These are phyloP conservation scores for Phytophthora ohioensis DNA, from an alignment of 352 stramenopile genomes.

Conservation along the genomic window DNA sequence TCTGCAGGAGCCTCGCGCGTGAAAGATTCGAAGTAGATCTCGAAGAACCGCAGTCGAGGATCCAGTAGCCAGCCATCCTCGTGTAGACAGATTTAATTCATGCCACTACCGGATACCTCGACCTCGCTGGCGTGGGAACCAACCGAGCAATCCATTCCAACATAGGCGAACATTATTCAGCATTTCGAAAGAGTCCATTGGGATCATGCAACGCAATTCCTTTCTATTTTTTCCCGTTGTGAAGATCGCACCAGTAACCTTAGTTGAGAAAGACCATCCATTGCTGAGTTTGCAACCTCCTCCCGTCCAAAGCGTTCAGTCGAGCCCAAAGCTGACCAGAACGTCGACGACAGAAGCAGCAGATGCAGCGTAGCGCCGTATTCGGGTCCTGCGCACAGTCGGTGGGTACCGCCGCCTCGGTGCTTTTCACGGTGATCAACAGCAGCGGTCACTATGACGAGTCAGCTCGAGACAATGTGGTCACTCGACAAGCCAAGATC, in stretches of 20 bases:
- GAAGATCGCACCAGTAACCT: conserved; percentile 20
- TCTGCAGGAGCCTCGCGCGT: too few relatives aligned
- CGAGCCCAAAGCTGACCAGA: conserved; percentile 7
- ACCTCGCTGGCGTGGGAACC: too few relatives aligned
- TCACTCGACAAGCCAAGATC: conserved; percentile 66
- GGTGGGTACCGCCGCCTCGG: conserved; percentile 55
- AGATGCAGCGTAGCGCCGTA: conserved; percentile 45
- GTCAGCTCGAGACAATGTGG: conserved; percentile 34
- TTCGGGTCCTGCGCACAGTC: conserved; percentile 68
- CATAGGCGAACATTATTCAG: too few relatives aligned
- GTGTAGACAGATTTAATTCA: too few relatives aligned
- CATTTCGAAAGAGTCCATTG: not conserved
- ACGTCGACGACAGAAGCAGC: conserved; percentile 17
- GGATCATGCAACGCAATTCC: conserved; percentile 14
- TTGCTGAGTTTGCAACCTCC: conserved; percentile 9
- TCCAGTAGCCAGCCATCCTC: too few relatives aligned
- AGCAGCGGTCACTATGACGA: conserved; percentile 43
- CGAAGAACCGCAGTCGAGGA: too few relatives aligned
- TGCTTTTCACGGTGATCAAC: conserved; percentile 62
- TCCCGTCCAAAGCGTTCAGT: conserved; percentile 12
- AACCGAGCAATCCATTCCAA: too few relatives aligned
- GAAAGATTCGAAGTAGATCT: too few relatives aligned
- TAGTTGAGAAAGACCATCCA: conserved; percentile 25
- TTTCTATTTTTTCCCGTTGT: conserved; percentile 28
- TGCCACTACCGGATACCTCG: too few relatives aligned